Evolutionary conservation across 331 rosid species (phyloP).

Genomic region (Ulmus americana): DNA sequence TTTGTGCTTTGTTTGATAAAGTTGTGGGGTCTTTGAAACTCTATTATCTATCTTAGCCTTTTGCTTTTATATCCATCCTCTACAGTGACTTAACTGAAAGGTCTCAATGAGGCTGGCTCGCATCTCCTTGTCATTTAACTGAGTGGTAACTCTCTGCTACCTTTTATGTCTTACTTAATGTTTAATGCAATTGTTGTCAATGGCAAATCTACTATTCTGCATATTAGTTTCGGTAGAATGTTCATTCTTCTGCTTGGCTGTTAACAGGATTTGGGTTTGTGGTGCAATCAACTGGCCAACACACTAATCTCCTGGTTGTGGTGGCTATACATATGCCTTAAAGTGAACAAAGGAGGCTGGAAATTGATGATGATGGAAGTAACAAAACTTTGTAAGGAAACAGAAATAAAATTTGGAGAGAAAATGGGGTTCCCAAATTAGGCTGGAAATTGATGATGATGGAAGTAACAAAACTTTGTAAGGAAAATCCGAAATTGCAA

Average conservation of each 20-base stretch:
- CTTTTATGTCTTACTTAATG: constrained; percentile 4
- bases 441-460: background rate
- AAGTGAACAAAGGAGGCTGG: constrained; percentile 19
- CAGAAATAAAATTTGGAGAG: too few relatives aligned
- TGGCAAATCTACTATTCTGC: background rate
- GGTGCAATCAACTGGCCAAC: constrained; percentile 21
- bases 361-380: constrained; percentile 11
- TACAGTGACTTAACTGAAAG: constrained; percentile 22
- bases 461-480: constrained; percentile 1
- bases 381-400: background rate
- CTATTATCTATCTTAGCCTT: constrained; percentile 4
- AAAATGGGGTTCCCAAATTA: too few relatives aligned
- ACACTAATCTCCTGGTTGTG: constrained; percentile 23
- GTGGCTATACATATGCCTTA: constrained; percentile 21
- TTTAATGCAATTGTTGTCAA: background rate
- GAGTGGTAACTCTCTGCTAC: constrained; percentile 34
- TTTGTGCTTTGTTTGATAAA: background rate
- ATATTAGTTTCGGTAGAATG: background rate
- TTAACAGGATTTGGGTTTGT: constrained; percentile 21
- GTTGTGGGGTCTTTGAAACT: constrained; percentile 13
- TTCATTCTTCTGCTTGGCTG: constrained; percentile 8
- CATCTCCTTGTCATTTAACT: constrained; percentile 26
- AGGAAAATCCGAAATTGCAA: background rate
- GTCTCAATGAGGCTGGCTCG: constrained; percentile 19
- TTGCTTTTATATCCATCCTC: constrained; percentile 5